Percentiles rank a stretch among this genome's conserved stretches.
Evolutionary conservation across 352 stramenopile genomes (phyloP).

Genomic region (Globisporangium splendens): DNA sequence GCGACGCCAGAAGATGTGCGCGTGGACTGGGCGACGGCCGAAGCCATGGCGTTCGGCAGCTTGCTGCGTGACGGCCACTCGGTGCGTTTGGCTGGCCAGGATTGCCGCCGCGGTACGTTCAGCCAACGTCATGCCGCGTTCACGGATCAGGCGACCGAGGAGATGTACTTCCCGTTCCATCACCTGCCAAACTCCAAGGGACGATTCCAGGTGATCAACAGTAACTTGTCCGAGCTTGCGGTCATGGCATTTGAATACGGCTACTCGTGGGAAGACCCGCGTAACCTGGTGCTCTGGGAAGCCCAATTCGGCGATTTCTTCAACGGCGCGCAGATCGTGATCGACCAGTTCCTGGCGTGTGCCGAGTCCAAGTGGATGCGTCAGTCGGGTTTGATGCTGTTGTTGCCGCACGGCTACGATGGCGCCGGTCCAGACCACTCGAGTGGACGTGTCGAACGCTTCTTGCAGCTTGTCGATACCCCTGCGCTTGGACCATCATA

Average conservation of each 20-base stretch:
- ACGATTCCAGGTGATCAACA: slow-evolving; percentile 70
- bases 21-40: slow-evolving; percentile 87
- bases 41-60: slow-evolving; percentile 86
- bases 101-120: slow-evolving; percentile 88
- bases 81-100: slow-evolving; percentile 83
- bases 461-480: slow-evolving; percentile 84
- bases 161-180: slow-evolving; percentile 76
- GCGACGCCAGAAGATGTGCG: slow-evolving; percentile 29
- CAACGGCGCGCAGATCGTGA: slow-evolving; percentile 87
- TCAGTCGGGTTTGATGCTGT: slow-evolving; percentile 76
- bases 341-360: slow-evolving; percentile 86
- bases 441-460: slow-evolving; percentile 78
- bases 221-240: slow-evolving; percentile 82
- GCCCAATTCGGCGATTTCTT: slow-evolving; percentile 90
- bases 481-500: slow-evolving; percentile 38
- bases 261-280: slow-evolving; percentile 83
- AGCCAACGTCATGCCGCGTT: slow-evolving; percentile 86
- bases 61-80: slow-evolving; percentile 81
- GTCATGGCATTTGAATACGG: slow-evolving; percentile 90
- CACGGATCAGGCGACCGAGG: slow-evolving; percentile 73
- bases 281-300: slow-evolving; percentile 87
- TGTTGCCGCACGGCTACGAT: slow-evolving; percentile 88
- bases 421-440: slow-evolving; percentile 87
- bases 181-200: slow-evolving; percentile 42
- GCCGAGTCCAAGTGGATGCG: slow-evolving; percentile 90